Conservation (phyloP, 352 stramenopile species). For the Globisporangium perplexum region DNA sequence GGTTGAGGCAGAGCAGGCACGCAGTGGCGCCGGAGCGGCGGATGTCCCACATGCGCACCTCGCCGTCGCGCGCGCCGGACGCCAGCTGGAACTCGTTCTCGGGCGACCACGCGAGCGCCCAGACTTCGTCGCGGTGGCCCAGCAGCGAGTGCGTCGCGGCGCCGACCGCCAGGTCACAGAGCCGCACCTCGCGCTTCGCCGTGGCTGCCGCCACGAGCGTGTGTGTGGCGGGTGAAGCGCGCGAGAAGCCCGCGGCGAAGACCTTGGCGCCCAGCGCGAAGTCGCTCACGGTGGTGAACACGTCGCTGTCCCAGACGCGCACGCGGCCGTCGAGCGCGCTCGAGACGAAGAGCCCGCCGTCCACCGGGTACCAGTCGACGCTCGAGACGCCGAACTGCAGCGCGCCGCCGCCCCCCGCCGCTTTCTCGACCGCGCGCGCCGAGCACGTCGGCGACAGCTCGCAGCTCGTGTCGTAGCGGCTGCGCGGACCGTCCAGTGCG, state of each 20-base stretch:
- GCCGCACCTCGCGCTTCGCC: conserved; percentile 47
- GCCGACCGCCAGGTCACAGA: conserved; percentile 73
- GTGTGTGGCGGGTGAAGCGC: conserved; percentile 34
- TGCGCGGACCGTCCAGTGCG: conserved; percentile 34
- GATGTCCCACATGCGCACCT: conserved; percentile 86
- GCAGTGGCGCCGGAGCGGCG: conserved; percentile 74
- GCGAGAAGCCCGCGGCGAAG: conserved; percentile 61
- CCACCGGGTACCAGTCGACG: conserved; percentile 86
- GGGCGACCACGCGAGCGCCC: conserved; percentile 68
- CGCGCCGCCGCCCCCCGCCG: not conserved
- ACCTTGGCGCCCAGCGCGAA: conserved; percentile 65
- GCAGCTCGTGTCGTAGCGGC: conserved; percentile 27
- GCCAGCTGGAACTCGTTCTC: conserved; percentile 66
- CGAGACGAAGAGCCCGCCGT: conserved; percentile 76
- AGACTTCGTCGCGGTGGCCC: conserved; percentile 76
- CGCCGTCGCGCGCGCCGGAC: conserved; percentile 48
- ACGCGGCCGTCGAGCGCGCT: conserved; percentile 64
- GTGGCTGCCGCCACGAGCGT: conserved; percentile 66
- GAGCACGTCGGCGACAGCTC: conserved; percentile 18
- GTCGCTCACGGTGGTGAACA: conserved; percentile 52
- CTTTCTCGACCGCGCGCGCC: conserved; percentile 13
- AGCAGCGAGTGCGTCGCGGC: conserved; percentile 61
- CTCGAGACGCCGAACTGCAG: conserved; percentile 62
- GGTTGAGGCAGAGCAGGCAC: conserved; percentile 78
- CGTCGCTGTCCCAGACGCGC: conserved; percentile 74